These are phyloP conservation scores for Fistulinella cinereoalba DNA, from an alignment of 1,284 basidiomycete species.

Conservation along the genomic window DNA sequence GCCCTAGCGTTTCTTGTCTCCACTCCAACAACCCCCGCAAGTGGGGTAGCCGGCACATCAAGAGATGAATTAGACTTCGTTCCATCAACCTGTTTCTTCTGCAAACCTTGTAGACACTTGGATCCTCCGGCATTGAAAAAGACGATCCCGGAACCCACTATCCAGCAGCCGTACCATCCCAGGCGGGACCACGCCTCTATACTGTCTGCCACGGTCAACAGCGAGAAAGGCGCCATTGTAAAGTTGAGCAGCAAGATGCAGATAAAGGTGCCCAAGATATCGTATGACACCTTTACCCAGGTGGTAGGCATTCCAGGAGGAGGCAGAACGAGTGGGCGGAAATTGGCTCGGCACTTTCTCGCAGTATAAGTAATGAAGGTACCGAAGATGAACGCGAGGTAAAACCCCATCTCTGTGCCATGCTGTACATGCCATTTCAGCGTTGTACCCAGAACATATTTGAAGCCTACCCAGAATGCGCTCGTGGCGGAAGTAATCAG, in stretches of 20 bases:
- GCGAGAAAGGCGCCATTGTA: slow-evolving; percentile 80
- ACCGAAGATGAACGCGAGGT: slow-evolving; percentile 71
- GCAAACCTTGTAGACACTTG: slow-evolving; percentile 47
- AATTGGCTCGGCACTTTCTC: slow-evolving; percentile 65
- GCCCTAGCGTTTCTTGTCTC: too few relatives aligned
- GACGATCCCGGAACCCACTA: slow-evolving; percentile 55
- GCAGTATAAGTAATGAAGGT: slow-evolving; percentile 84
- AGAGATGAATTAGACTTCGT: too few relatives aligned
- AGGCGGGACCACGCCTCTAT: slow-evolving; percentile 69
- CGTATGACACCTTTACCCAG: slow-evolving; percentile 71
- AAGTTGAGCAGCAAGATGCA: slow-evolving; percentile 76
- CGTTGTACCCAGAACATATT: background rate
- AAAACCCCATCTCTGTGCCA: slow-evolving; percentile 85
- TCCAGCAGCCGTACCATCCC: slow-evolving; percentile 80
- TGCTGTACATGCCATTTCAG: slow-evolving; percentile 55
- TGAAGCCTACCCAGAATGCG: slow-evolving; percentile 83
- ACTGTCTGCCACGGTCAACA: slow-evolving; percentile 65
- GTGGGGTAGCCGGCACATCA: too few relatives aligned
- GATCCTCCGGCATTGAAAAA: slow-evolving; percentile 73
- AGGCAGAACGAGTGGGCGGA: slow-evolving; percentile 78
- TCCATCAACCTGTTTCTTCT: slow-evolving; percentile 38
- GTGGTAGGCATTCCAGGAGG: slow-evolving; percentile 38
- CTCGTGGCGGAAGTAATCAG: slow-evolving; percentile 93
- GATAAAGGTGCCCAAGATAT: slow-evolving; percentile 63
- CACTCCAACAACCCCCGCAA: too few relatives aligned